phyloP scores from a whole-genome alignment of 805 yeast genomes.

The Candida incommunis region DNA sequence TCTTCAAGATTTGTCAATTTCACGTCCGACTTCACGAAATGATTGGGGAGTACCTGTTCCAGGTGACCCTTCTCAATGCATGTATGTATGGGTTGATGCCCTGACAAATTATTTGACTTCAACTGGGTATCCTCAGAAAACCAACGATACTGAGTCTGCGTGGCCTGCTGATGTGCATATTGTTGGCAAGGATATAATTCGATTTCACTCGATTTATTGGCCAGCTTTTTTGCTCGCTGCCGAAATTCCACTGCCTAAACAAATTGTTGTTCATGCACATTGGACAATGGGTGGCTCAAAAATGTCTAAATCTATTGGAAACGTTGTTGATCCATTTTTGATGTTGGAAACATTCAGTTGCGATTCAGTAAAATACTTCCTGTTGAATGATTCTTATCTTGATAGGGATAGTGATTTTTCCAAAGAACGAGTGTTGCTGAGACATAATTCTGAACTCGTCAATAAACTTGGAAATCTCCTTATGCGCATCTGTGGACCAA shows the following conservation, averaged over 20 bases:
- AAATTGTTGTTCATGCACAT: conserved; percentile 81
- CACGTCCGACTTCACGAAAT: conserved; percentile 66
- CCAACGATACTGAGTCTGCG: conserved; percentile 14
- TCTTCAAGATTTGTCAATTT: conserved; percentile 65
- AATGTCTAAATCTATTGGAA: conserved; percentile 88
- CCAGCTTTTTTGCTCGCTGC: conserved; percentile 85
- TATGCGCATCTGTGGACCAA: conserved; percentile 57
- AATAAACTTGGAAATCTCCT: conserved; percentile 76
- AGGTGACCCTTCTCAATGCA: conserved; percentile 54
- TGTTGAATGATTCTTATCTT: conserved; percentile 62
- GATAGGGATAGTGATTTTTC: conserved; percentile 71
- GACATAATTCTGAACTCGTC: conserved; percentile 38
- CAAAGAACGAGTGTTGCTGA: conserved; percentile 36
- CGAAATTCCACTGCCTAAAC: conserved; percentile 50
- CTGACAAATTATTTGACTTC: conserved; percentile 71
- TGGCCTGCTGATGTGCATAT: conserved; percentile 67
- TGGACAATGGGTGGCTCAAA: conserved; percentile 84
- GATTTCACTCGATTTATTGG: conserved; percentile 91
- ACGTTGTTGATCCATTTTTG: conserved; percentile 83
- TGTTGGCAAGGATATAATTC: conserved; percentile 80
- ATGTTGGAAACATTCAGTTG: conserved; percentile 50
- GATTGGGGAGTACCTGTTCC: conserved; percentile 92
- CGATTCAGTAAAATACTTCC: conserved; percentile 47
- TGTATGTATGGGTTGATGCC: conserved; percentile 97
- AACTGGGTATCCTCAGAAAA: conserved; percentile 38